Percentiles rank a stretch among this genome's conserved stretches.
These are phyloP conservation scores for Oryza officinalis DNA, from an alignment of 176 grass and related monocot species.

Conservation along the genomic window DNA sequence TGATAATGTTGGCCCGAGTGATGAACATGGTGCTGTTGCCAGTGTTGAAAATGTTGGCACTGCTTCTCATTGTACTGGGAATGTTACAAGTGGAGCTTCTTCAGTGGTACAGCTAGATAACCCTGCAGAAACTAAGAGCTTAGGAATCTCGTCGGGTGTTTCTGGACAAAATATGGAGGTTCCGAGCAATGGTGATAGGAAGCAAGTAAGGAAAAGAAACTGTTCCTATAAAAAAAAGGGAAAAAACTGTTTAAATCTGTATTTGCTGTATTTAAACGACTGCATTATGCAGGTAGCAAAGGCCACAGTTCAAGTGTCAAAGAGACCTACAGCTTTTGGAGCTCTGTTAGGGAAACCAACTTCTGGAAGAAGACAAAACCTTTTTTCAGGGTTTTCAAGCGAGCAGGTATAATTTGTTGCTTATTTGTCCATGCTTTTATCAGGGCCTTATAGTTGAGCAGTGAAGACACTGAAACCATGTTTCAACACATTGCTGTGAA, in stretches of 20 bases:
- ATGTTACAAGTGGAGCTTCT: constrained; percentile 23
- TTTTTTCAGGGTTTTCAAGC: constrained; percentile 39
- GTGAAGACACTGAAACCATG: constrained; percentile 9
- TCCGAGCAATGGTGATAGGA: constrained; percentile 30
- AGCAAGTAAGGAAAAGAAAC: constrained; percentile 31
- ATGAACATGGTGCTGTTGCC: constrained; percentile 41
- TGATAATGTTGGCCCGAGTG: constrained; percentile 2
- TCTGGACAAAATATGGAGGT: constrained; percentile 34
- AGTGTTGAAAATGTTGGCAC: constrained; percentile 30
- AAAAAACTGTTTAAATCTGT: constrained; percentile 22
- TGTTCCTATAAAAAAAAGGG: not conserved
- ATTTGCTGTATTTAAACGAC: not conserved
- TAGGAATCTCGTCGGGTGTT: constrained; percentile 13
- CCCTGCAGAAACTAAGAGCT: constrained; percentile 26
- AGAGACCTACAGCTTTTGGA: constrained; percentile 79
- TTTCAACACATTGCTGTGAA: constrained; percentile 2
- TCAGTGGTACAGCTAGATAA: constrained; percentile 39
- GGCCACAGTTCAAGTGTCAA: constrained; percentile 67
- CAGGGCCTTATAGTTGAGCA: not conserved
- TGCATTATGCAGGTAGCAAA: constrained; percentile 40
- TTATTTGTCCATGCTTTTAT: constrained; percentile 23
- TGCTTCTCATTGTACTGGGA: constrained; percentile 37
- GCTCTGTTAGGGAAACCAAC: constrained; percentile 77
- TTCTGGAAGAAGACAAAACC: constrained; percentile 47
- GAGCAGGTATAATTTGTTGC: constrained; percentile 57